These are phyloP conservation scores for Oropetium thomaeum DNA, from an alignment of 176 grass and related monocot species.

Conservation along the genomic window DNA sequence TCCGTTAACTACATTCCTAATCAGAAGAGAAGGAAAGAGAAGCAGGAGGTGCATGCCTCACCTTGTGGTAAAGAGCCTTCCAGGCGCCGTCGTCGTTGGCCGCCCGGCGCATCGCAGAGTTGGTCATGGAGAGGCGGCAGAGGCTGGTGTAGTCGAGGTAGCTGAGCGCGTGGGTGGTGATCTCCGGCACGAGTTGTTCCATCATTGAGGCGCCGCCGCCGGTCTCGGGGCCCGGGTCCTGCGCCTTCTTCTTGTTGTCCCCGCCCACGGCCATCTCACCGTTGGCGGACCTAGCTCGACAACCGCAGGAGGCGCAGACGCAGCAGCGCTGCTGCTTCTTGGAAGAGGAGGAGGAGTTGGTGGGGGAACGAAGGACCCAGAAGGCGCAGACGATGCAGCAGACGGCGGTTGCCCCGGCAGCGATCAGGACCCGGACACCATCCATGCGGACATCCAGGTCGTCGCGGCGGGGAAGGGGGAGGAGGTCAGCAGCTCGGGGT, in stretches of 20 bases:
- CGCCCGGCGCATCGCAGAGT: slow-evolving; percentile 90
- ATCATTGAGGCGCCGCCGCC: slow-evolving; percentile 75
- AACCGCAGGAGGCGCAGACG: slow-evolving; percentile 37
- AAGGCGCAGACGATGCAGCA: slow-evolving; percentile 57
- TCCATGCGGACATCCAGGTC: slow-evolving; percentile 70
- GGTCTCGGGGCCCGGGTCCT: not conserved
- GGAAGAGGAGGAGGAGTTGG: not conserved
- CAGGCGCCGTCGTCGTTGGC: slow-evolving; percentile 93
- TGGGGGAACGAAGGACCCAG: slow-evolving; percentile 44
- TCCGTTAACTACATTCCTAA: slow-evolving; percentile 13
- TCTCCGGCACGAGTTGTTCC: slow-evolving; percentile 98
- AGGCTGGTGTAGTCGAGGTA: slow-evolving; percentile 96
- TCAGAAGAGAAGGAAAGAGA: not conserved
- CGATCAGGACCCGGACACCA: slow-evolving; percentile 68
- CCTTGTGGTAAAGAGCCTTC: slow-evolving; percentile 95
- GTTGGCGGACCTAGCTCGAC: slow-evolving; percentile 27
- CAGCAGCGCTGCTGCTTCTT: slow-evolving; percentile 28
- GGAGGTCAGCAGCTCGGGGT: slow-evolving; percentile 10
- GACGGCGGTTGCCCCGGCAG: slow-evolving; percentile 61
- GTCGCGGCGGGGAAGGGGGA: not conserved
- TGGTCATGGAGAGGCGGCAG: slow-evolving; percentile 96
- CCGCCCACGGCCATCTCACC: slow-evolving; percentile 68
- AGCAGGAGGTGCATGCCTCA: not conserved
- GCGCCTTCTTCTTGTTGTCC: slow-evolving; percentile 52
- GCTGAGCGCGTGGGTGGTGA: slow-evolving; percentile 92